phyloP scores from a whole-genome alignment of 192 early-diverging fungal species.

The Cladochytrium replicatum region DNA sequence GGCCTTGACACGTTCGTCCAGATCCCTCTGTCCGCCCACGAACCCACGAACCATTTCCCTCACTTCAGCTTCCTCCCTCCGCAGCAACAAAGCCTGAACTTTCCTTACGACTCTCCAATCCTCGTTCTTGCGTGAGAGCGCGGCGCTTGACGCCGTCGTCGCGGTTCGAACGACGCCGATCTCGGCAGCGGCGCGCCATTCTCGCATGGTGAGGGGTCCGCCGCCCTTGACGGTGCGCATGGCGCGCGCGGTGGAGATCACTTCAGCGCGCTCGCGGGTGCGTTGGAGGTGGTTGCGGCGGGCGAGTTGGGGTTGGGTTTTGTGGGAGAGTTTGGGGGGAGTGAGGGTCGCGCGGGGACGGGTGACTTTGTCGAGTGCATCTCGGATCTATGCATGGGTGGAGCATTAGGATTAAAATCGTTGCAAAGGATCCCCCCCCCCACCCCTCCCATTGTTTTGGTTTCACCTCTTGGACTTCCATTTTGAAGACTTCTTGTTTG shows the following conservation, averaged over 20 bases:
- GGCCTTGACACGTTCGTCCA: too few relatives aligned
- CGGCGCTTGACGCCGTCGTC: too few relatives aligned
- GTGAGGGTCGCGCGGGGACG: slow-evolving; percentile 21
- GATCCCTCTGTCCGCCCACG: too few relatives aligned
- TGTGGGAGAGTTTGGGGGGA: slow-evolving; percentile 7
- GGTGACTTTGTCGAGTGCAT: slow-evolving; percentile 27
- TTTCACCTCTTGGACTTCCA: slow-evolving; percentile 27
- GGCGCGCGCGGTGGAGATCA: neutral
- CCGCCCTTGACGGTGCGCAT: neutral
- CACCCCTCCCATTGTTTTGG: neutral
- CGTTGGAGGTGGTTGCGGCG: neutral
- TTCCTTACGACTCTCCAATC: too few relatives aligned
- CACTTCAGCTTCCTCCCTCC: too few relatives aligned
- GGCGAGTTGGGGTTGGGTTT: slow-evolving; percentile 14
- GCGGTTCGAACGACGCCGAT: neutral
- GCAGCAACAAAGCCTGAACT: too few relatives aligned
- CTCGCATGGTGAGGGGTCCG: neutral
- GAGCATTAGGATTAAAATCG: neutral
- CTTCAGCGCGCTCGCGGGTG: neutral
- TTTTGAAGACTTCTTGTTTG: slow-evolving; percentile 17
- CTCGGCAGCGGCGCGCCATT: neutral
- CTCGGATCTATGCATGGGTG: slow-evolving; percentile 17
- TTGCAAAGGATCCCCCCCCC: neutral
- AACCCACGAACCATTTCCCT: too few relatives aligned
- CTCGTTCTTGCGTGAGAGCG: too few relatives aligned